phyloP scores from a whole-genome alignment of 306 rosid species.

The Medicago truncatula region MtrunA17r5.0-ANR NC_053045.1:60426001-60426500 shows the following conservation, averaged over 20 bases:
- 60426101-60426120: slow-evolving; percentile 24
- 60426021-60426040: slow-evolving; percentile 94
- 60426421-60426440: slow-evolving; percentile 8
- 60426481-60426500: slow-evolving; percentile 18
- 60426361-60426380: slow-evolving; percentile 27
- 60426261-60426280: slow-evolving; percentile 13
- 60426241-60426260: slow-evolving; percentile 26
- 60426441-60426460: slow-evolving; percentile 28
- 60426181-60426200: not conserved
- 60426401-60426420: slow-evolving; percentile 11
- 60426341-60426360: slow-evolving; percentile 14
- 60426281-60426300: slow-evolving; percentile 26
- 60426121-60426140: slow-evolving; percentile 34
- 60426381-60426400: slow-evolving; percentile 16
- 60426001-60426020: slow-evolving; percentile 86
- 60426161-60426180: no score
- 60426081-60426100: slow-evolving; percentile 38
- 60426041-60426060: slow-evolving; percentile 87
- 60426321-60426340: slow-evolving; percentile 25
- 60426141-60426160: not conserved
- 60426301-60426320: slow-evolving; percentile 22
- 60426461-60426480: slow-evolving; percentile 25
- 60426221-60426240: slow-evolving; percentile 15
- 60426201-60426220: slow-evolving; percentile 33
- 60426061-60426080: slow-evolving; percentile 94